These are phyloP conservation scores for Aureobasidium leucospermi DNA, from an alignment of 2,329 filamentous ascomycete genomes.

Conservation along the genomic window DNA sequence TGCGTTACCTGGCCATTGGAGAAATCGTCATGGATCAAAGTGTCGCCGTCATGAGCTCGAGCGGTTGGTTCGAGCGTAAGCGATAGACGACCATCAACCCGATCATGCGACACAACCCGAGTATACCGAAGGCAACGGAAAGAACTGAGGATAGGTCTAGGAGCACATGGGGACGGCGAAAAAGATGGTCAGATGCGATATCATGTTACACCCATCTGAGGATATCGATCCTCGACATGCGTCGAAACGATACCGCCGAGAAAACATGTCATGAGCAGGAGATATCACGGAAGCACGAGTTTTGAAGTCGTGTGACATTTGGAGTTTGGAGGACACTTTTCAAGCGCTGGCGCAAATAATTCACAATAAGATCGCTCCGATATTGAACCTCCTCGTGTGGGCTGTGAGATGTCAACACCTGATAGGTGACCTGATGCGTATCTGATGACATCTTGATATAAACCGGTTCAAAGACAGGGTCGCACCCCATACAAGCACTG, in stretches of 20 bases:
- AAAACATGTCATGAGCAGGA: neutral
- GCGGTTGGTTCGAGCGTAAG: slow-evolving; percentile 84
- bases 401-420: too few species aligned
- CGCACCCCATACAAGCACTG: neutral
- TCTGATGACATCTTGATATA: too few species aligned
- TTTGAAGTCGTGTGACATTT: neutral
- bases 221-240: neutral
- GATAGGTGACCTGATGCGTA: too few species aligned
- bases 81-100: slow-evolving; percentile 41
- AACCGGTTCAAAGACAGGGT: neutral
- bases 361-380: neutral
- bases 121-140: too few species aligned
- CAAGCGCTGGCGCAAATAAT: slow-evolving; percentile 1
- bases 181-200: neutral
- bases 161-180: too few species aligned
- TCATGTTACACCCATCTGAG: neutral
- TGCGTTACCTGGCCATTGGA: slow-evolving; percentile 87
- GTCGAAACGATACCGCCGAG: neutral
- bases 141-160: too few species aligned
- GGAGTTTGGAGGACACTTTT: neutral
- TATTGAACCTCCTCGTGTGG: too few species aligned
- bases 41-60: slow-evolving; percentile 81
- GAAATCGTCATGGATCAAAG: slow-evolving; percentile 99
- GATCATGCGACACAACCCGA: too few species aligned
- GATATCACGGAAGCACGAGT: neutral